Conservation (phyloP, 805 yeast genomes). For the Ogataea trehalophila region DNA sequence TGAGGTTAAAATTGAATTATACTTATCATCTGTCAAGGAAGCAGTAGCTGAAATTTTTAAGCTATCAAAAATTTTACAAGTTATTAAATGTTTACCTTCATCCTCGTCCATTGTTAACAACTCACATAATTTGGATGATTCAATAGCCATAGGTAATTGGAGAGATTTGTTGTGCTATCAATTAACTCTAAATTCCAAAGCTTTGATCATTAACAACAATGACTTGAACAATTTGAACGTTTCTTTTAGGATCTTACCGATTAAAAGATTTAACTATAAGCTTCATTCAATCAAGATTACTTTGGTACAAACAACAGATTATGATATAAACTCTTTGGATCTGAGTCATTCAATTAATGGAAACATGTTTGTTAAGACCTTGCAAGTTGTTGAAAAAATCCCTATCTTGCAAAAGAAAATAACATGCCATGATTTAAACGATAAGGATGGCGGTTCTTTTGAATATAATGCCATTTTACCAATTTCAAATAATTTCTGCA, state of each 20-base stretch:
- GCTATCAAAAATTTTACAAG: conserved; percentile 8
- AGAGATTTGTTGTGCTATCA: conserved; percentile 26
- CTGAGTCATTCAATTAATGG: not conserved
- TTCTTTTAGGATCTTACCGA: conserved; percentile 22
- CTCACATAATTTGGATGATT: conserved; percentile 6
- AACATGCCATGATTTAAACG: not conserved
- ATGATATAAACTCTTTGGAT: not conserved
- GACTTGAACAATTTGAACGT: conserved; percentile 12
- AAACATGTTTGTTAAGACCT: conserved; percentile 3
- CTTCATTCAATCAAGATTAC: conserved; percentile 19
- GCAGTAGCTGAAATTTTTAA: not conserved
- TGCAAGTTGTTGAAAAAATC: conserved; percentile 12
- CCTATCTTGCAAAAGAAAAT: conserved; percentile 9
- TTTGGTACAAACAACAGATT: conserved; percentile 21
- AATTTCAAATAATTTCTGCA: not conserved
- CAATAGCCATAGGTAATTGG: conserved; percentile 29
- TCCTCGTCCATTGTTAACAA: not conserved
- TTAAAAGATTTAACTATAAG: conserved; percentile 13
- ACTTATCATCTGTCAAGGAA: not conserved
- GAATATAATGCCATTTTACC: conserved; percentile 2
- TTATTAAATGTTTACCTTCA: conserved; percentile 12
- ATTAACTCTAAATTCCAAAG: conserved; percentile 15
- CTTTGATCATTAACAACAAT: conserved; percentile 8
- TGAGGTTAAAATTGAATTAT: conserved; percentile 7
- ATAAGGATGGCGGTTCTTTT: conserved; percentile 3